These are phyloP conservation scores for Scutellaria minor DNA, from an alignment of 257 asterid species.

Conservation along the genomic window DNA sequence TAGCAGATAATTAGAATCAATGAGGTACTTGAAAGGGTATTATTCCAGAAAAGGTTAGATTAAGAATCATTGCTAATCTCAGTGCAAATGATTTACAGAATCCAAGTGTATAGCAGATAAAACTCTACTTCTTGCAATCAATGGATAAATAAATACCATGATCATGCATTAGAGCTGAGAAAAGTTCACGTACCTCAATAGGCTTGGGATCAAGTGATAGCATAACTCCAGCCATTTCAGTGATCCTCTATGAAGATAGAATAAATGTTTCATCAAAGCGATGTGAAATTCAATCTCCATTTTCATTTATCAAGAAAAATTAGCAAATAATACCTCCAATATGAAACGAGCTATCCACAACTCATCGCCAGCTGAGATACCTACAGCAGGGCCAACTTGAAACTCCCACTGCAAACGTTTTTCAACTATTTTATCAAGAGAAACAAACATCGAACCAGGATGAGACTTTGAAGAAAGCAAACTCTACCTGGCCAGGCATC, in stretches of 20 bases:
- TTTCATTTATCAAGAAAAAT: background rate
- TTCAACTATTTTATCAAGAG: background rate
- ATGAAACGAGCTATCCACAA: slow-evolving; percentile 89
- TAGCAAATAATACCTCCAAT: slow-evolving; percentile 58
- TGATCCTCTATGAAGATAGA: slow-evolving; percentile 68
- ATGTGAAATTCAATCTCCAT: background rate
- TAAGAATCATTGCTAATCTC: background rate
- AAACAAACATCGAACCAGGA: background rate
- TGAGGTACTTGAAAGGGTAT: background rate
- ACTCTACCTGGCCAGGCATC: slow-evolving; percentile 83
- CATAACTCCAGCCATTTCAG: slow-evolving; percentile 81
- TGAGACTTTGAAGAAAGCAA: background rate
- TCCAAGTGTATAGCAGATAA: background rate
- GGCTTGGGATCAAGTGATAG: slow-evolving; percentile 88
- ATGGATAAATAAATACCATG: background rate
- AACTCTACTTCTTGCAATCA: background rate
- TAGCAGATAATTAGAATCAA: background rate
- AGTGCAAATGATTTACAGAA: background rate
- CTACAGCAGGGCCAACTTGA: slow-evolving; percentile 91
- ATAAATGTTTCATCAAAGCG: slow-evolving; percentile 9
- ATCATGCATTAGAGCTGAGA: background rate
- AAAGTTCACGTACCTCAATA: slow-evolving; percentile 48
- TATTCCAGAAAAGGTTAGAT: background rate
- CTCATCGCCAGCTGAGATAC: slow-evolving; percentile 82
- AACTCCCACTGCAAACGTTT: slow-evolving; percentile 70